Conservation (phyloP, 495 filamentous ascomycete species). For the Hyaloscypha variabilis region DNA sequence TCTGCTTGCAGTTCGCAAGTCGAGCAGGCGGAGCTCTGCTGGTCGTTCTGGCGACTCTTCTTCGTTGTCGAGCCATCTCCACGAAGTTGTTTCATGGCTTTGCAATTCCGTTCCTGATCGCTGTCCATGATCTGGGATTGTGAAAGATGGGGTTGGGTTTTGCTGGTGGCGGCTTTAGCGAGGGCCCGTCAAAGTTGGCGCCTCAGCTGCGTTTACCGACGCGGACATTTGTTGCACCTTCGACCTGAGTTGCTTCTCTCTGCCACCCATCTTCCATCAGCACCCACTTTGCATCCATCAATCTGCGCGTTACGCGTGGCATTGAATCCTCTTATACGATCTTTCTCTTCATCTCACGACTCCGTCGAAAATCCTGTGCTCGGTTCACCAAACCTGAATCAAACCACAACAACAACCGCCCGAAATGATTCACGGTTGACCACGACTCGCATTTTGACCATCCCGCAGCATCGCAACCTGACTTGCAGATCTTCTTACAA, state of each 20-base stretch:
- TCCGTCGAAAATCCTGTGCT: not conserved
- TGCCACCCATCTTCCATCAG: not conserved
- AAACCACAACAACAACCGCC: not conserved
- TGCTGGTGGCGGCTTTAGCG: not conserved
- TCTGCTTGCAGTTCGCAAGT: not conserved
- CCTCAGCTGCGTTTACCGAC: not conserved
- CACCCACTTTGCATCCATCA: slow-evolving; percentile 5
- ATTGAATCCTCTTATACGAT: not conserved
- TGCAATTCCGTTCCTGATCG: not conserved
- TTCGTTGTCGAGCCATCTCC: not conserved
- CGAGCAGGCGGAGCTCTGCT: not conserved
- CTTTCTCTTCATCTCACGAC: not conserved
- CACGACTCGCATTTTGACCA: not conserved
- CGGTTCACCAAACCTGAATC: not conserved
- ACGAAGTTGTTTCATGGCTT: not conserved
- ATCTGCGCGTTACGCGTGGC: not conserved
- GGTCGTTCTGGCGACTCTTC: not conserved
- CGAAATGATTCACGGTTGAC: slow-evolving; percentile 27
- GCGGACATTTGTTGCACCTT: not conserved
- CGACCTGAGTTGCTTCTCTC: not conserved
- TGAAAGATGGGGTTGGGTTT: not conserved
- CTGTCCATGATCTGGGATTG: not conserved
- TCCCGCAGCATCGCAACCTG: not conserved
- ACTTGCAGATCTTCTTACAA: not conserved
- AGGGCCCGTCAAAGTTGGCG: not conserved